Evolutionary conservation across 441 rosid genomes (phyloP).

Genomic region (Gossypium schwendimanii): DNA sequence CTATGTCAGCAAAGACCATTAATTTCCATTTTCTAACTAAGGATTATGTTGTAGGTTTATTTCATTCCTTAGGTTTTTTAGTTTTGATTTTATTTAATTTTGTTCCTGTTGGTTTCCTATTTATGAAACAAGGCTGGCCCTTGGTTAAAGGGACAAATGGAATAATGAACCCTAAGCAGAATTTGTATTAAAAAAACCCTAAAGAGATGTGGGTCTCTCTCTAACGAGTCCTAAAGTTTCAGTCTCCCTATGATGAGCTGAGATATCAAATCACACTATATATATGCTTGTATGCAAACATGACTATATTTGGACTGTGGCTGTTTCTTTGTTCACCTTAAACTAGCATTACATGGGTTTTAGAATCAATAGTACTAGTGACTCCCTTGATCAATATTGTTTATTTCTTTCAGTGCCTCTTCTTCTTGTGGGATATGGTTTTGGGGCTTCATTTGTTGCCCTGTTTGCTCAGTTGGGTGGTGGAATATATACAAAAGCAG

Average conservation of each 20-base stretch:
- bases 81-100: no score
- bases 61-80: no score
- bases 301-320: not conserved
- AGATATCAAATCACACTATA: not conserved
- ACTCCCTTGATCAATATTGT: conserved; percentile 14
- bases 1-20: no score
- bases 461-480: conserved; percentile 99
- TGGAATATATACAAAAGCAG: conserved; percentile 96
- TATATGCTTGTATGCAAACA: not conserved
- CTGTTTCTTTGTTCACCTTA: not conserved
- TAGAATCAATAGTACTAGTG: not conserved
- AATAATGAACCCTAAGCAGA: no score
- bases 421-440: conserved; percentile 97
- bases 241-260: not conserved
- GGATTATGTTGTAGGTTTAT: no score
- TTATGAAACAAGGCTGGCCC: no score
- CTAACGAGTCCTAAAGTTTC: no score
- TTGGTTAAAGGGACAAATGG: no score
- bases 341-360: not conserved
- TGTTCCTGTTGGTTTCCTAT: no score
- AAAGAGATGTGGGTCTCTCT: no score
- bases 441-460: conserved; percentile 99
- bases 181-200: no score
- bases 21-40: no score
- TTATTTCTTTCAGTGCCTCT: conserved; percentile 72